Conservation (phyloP, 1,284 basidiomycete genomes). For the Pseudozyma hubeiensis region DNA sequence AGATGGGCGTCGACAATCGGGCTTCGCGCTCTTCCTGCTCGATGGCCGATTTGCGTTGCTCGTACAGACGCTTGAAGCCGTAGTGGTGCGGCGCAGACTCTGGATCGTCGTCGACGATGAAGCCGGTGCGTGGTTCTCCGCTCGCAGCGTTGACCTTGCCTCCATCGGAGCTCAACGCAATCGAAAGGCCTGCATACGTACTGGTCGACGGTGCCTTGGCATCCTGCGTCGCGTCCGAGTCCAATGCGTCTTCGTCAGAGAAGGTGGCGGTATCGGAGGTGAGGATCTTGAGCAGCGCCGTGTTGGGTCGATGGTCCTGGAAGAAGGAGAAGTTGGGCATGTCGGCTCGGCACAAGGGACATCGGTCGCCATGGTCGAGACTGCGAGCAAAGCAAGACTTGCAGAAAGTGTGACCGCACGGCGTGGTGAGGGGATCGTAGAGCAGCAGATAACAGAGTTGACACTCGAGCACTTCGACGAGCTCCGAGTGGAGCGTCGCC, state of each 20-base stretch:
- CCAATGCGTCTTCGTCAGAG: constrained; percentile 35
- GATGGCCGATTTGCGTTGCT: constrained; percentile 74
- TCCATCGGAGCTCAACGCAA: constrained; percentile 6
- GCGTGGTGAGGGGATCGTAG: constrained; percentile 87
- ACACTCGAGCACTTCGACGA: constrained; percentile 81
- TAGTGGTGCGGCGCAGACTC: constrained; percentile 40
- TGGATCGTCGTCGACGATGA: constrained; percentile 43
- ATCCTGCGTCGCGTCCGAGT: constrained; percentile 37
- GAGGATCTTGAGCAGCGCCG: constrained; percentile 50
- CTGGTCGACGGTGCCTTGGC: constrained; percentile 5
- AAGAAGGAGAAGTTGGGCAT: constrained; percentile 83
- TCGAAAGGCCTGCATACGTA: constrained; percentile 31
- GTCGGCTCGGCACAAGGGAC: constrained; percentile 85
- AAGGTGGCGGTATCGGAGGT: constrained; percentile 47
- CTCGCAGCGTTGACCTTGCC: not conserved
- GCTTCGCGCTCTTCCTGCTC: constrained; percentile 81
- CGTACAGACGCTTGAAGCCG: constrained; percentile 65
- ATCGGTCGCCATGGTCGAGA: constrained; percentile 83
- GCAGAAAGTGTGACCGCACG: constrained; percentile 96
- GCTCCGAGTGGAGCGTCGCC: constrained; percentile 70
- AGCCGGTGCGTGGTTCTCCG: constrained; percentile 1
- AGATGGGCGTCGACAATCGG: constrained; percentile 86
- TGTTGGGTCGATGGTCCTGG: constrained; percentile 74
- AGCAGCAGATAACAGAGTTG: constrained; percentile 89
- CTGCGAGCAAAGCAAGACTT: constrained; percentile 86